phyloP scores from a whole-genome alignment of 768 basidiomycete genomes.

The Calvatia gigantea region DNA sequence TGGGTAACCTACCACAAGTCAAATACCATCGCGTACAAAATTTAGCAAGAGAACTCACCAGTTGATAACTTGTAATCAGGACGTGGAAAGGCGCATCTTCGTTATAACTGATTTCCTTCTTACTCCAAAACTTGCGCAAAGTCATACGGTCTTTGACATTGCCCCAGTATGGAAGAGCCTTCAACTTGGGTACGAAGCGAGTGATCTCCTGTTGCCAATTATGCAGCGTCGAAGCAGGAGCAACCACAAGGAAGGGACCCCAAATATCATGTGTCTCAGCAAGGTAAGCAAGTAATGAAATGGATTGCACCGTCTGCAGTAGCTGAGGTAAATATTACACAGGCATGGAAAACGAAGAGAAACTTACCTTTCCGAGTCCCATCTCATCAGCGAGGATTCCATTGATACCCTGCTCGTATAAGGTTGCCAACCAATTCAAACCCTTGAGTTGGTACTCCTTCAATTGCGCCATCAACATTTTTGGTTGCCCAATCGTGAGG shows the following conservation, averaged over 20 bases:
- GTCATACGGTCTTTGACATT: conserved; percentile 94
- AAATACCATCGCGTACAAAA: background rate
- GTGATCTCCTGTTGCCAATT: conserved; percentile 99
- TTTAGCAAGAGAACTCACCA: conserved; percentile 49
- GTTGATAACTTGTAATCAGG: conserved; percentile 94
- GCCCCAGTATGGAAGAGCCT: conserved; percentile 98
- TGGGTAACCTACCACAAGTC: conserved; percentile 66
- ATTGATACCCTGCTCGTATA: conserved; percentile 99
- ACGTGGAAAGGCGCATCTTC: conserved; percentile 96
- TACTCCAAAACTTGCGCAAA: conserved; percentile 95
- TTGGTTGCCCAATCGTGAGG: conserved; percentile 85
- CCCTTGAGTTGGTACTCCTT: conserved; percentile 99
- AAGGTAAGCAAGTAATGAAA: conserved; percentile 91
- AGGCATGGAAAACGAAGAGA: background rate
- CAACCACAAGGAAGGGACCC: conserved; percentile 98
- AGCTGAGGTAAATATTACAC: conserved; percentile 1
- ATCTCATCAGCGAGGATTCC: conserved; percentile 99
- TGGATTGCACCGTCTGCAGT: conserved; percentile 90
- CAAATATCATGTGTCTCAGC: conserved; percentile 98
- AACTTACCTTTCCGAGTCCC: conserved; percentile 81
- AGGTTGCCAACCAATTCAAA: conserved; percentile 93
- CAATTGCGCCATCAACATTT: conserved; percentile 93
- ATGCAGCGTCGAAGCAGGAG: conserved; percentile 94
- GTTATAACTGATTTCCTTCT: conserved; percentile 94
- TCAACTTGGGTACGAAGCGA: conserved; percentile 89